These are phyloP conservation scores for Leccinellum luteum DNA, from an alignment of 768 basidiomycete genomes.

Conservation along the genomic window DNA sequence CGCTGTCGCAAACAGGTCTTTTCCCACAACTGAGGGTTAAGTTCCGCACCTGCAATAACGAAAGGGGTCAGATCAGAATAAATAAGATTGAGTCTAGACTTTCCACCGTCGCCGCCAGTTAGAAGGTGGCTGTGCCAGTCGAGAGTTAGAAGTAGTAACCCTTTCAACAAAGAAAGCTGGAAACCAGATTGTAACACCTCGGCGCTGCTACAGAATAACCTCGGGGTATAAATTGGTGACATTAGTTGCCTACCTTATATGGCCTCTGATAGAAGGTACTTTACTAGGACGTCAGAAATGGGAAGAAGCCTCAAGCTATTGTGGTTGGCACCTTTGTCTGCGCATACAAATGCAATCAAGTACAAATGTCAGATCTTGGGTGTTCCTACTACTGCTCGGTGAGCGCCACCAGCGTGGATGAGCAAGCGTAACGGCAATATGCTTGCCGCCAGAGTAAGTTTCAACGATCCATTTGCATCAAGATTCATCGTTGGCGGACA, in stretches of 20 bases:
- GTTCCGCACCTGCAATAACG: background rate
- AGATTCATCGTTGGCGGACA: background rate
- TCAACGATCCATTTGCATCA: background rate
- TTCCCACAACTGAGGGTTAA: background rate
- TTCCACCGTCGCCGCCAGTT: background rate
- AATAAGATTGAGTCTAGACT: background rate
- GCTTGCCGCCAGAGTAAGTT: background rate
- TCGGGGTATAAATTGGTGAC: background rate
- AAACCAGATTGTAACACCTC: background rate
- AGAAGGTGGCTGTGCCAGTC: background rate
- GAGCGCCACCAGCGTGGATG: background rate
- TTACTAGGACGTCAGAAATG: background rate
- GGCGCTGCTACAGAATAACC: background rate
- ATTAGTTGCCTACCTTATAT: background rate
- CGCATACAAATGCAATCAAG: background rate
- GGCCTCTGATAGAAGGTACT: background rate
- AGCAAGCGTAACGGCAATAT: background rate
- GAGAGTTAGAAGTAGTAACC: background rate
- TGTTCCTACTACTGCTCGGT: background rate
- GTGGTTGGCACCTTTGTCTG: background rate
- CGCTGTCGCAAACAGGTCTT: too few relatives aligned
- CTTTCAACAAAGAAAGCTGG: background rate
- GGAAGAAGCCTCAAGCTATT: background rate
- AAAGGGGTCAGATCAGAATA: background rate
- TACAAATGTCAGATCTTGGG: background rate